Evolutionary conservation across 139 green algal genomes (phyloP), one percentile per base, ranked within the genome.

Genomic region (Parachlorella kessleri): DNA sequence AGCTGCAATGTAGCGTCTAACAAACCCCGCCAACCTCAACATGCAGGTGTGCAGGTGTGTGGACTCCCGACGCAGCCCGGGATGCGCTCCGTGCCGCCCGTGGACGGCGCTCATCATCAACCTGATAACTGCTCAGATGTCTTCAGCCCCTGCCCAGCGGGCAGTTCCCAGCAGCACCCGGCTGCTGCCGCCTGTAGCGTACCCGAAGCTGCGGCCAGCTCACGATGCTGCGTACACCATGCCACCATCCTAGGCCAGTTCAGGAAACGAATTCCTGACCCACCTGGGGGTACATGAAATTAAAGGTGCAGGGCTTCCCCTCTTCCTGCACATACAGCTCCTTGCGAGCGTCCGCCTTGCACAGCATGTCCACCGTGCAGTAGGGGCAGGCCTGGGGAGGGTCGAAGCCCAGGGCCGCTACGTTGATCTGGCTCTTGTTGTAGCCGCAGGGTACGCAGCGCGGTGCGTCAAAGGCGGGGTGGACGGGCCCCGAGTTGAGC

Each of bases 391-490:
- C 66, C 30, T 28, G 33, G 10, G 66, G 66, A 21, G 66, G 66
- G 66, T 72, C 66, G 35, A 72, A 72, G 10, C 9, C 24, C 35
- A 72, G 9, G 8, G 30, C 9, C 33, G 63, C 8, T 7, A 14
- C 28, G 63, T 68, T 33, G 24, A 68, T 0, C 48, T 18, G 26
- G 26, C 26, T 69, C 1, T 32, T 69, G 28, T 69, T 65, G 66
- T 70, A 75, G 32, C 42, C 21, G 40, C 76, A 81, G 5, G 76
- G 76, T 32, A 81, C 30, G 33, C 76, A 81, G 2, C 76, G 40
- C 9, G 76, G 76, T 1, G 76, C 76, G 39, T 81, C 55, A 35
- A 33, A 35, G 23, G 64, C 72, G 6, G 76, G 76, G 41, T 81
- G 76, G 4, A 81, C 9, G 10, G 40, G 72, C 30, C 30, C 66